Conservation (phyloP, 345 rosid genomes). For the Excoecaria agallocha region DNA sequence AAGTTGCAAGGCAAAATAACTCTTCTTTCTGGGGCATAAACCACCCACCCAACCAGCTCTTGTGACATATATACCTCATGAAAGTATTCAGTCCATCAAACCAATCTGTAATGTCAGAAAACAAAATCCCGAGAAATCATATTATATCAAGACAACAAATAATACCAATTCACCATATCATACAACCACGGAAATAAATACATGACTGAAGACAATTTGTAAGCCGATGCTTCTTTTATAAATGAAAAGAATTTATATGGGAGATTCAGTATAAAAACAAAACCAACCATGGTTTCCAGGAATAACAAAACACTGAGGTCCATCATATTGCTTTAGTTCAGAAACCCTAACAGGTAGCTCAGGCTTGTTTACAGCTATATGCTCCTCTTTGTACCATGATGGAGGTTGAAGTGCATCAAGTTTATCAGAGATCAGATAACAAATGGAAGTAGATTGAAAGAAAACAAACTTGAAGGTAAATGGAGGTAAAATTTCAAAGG, state of each 20-base stretch:
- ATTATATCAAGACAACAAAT: neutral
- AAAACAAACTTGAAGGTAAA: neutral
- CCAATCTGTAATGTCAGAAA: conserved; percentile 62
- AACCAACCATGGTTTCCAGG: conserved; percentile 98
- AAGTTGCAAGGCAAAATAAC: conserved; percentile 94
- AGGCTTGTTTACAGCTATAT: conserved; percentile 81
- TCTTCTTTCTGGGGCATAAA: conserved; percentile 98
- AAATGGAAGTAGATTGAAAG: neutral
- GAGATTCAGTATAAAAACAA: conserved; percentile 21
- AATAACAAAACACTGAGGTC: conserved; percentile 90
- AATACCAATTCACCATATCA: neutral
- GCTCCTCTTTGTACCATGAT: conserved; percentile 63
- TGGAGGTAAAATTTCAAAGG: too few relatives aligned
- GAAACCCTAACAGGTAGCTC: conserved; percentile 71
- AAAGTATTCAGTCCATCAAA: conserved; percentile 97
- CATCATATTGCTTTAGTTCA: conserved; percentile 74
- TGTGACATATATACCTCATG: conserved; percentile 96
- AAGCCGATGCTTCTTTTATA: neutral
- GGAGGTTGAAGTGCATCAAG: conserved; percentile 82
- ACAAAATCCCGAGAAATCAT: conserved; percentile 7
- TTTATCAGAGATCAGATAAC: neutral
- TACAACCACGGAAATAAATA: neutral
- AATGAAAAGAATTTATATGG: neutral
- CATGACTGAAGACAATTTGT: neutral
- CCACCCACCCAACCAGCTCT: conserved; percentile 99